These are phyloP conservation scores for Leptographium flavum DNA, from an alignment of 2,329 filamentous ascomycete genomes.

Conservation along the genomic window DNA sequence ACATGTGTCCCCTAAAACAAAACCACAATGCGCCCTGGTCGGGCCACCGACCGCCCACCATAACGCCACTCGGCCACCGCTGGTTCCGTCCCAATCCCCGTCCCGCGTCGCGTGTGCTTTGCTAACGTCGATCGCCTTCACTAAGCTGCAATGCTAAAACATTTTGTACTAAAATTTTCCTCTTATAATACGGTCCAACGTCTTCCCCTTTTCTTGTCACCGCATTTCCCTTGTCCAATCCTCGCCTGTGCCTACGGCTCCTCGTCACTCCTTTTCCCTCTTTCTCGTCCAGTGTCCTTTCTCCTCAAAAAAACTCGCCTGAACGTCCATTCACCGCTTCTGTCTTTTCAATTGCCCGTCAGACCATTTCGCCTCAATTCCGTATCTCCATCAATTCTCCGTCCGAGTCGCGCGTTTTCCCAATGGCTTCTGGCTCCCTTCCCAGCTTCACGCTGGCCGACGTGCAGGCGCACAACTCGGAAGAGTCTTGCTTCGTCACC, in stretches of 20 bases:
- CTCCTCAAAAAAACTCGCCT: no score
- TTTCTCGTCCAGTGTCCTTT: no score
- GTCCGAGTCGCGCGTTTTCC: no score
- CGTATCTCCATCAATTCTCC: background rate
- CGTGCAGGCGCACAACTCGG: conserved; percentile 65
- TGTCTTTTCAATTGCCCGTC: background rate
- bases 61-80: conserved; percentile 2
- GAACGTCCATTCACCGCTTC: background rate
- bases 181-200: background rate
- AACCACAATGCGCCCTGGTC: background rate
- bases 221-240: background rate
- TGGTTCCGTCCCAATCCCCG: background rate
- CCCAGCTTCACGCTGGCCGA: conserved; percentile 73
- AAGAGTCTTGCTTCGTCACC: conserved; percentile 83
- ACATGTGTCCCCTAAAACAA: background rate
- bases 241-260: no score
- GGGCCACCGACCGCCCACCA: conserved; percentile 1
- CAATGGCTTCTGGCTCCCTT: conserved; percentile 68
- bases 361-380: no score
- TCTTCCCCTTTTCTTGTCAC: background rate
- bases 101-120: background rate
- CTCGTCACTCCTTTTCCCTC: background rate
- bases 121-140: background rate
- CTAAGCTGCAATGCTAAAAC: no score
- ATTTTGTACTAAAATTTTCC: background rate